A percentile compares a stretch with the other conserved stretches of the same genome.
Evolutionary conservation across 139 green algal species (phyloP).

Genomic region (Chlamydomonas sp.): DNA sequence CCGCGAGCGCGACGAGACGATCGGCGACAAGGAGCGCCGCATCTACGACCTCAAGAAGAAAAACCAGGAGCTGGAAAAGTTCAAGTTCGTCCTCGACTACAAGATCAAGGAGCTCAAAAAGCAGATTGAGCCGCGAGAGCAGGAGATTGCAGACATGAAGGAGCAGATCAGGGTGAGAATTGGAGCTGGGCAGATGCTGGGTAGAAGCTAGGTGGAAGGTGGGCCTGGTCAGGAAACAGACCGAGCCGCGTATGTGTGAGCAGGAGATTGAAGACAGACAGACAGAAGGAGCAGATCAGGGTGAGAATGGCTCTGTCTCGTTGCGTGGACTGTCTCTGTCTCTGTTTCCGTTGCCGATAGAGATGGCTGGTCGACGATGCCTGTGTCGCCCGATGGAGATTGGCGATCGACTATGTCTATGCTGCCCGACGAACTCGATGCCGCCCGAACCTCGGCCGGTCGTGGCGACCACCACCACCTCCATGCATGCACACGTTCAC

Average conservation of each 20-base stretch:
- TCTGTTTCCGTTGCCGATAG: too few relatives aligned
- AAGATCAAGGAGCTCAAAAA: slow-evolving; percentile 92
- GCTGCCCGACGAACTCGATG: too few relatives aligned
- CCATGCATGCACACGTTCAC: background rate
- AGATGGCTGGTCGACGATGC: too few relatives aligned
- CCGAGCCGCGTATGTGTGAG: slow-evolving; percentile 1
- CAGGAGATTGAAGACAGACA: background rate
- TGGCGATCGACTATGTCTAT: too few relatives aligned
- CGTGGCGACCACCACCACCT: background rate
- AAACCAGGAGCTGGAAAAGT: slow-evolving; percentile 93
- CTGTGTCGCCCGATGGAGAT: too few relatives aligned
- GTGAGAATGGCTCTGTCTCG: too few relatives aligned
- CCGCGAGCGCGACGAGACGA: slow-evolving; percentile 77
- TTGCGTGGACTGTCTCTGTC: too few relatives aligned
- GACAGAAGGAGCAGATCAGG: too few relatives aligned
- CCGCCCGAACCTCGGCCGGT: too few relatives aligned
- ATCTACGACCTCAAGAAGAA: slow-evolving; percentile 94
- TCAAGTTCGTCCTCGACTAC: slow-evolving; percentile 95
- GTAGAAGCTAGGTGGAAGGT: too few relatives aligned
- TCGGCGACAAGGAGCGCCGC: slow-evolving; percentile 86
- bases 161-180: slow-evolving; percentile 71
- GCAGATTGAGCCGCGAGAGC: slow-evolving; percentile 80
- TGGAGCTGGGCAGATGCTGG: too few relatives aligned
- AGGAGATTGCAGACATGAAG: slow-evolving; percentile 75
- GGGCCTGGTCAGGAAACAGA: too few relatives aligned